Base-by-base conservation (phyloP, 2,329 filamentous ascomycete species). In the Colletotrichum sp. region DNA sequence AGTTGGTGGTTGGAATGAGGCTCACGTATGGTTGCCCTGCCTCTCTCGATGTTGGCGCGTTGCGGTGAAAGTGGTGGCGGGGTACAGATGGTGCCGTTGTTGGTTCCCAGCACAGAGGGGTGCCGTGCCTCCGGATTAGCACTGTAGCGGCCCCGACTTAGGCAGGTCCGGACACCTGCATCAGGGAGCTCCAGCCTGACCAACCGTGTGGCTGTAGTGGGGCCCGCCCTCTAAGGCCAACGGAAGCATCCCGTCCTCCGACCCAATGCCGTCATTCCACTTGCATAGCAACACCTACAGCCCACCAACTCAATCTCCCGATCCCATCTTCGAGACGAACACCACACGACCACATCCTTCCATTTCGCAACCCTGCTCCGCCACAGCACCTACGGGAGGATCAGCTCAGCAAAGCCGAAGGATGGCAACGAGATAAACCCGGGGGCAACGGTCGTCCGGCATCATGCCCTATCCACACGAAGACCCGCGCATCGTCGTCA, bases 401-500 rank as follows among this genome's bases (percentile, higher is more conserved):
- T 28, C 66, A 43, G 55, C 55, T 55, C 32, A 24, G 70, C 43
- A 62, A 32, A 75, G 69, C 16, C 38, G 21, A 56, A 67, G 55
- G 34, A 76, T 76, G 70, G 70, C 26, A 38, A 36, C 73, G 73
- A 60, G 62, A 56, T 68, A 52, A 75, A 48, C n/a, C 32, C 10
- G 34, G 36, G 66, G 43, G 55, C 36, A 30, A 61, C 34, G 55
- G 79, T 79, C 73, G 76, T 77, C 75, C 81, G 84, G 81, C 82
- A 69, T 21, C 18, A 90, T 90, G 88, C 84, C 88, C 79, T 69
- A 68, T 58, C 82, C 84, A 70, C 88, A 68, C 80, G 89, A 83
- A 78, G 74, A 77, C 77, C 66, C 76, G 70, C 80, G 83, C 81
- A 74, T 83, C 69, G 76, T 83, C 77, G 78, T 85, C 77, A 77